Conservation (phyloP, 2,329 filamentous ascomycete species). For the Xylaria sp. region DNA sequence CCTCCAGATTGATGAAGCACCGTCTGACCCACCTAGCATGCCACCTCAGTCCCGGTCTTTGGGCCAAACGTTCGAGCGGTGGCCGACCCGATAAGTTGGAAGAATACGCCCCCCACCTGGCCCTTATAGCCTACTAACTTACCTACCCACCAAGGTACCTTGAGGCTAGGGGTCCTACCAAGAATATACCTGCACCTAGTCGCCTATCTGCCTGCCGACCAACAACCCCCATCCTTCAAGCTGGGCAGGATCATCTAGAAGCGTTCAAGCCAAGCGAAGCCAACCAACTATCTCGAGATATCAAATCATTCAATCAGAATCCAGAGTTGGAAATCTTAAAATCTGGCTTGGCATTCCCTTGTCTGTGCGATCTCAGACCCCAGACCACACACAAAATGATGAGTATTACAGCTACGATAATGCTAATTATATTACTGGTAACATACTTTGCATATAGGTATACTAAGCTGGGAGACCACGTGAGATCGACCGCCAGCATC, state of each 20-base stretch:
- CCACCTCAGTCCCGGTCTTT: neutral
- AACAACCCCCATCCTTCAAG: neutral
- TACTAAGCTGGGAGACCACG: neutral
- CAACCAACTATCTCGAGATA: neutral
- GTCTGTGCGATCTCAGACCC: neutral
- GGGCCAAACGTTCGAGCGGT: neutral
- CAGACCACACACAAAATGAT: neutral
- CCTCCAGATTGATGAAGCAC: neutral
- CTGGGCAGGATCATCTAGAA: neutral
- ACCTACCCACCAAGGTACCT: too few relatives aligned
- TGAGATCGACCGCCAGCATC: neutral
- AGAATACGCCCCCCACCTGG: neutral
- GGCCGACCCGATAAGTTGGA: neutral
- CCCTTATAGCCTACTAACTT: neutral
- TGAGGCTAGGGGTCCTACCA: too few relatives aligned
- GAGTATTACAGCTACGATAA: neutral
- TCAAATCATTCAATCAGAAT: too few relatives aligned
- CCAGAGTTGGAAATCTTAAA: too few relatives aligned
- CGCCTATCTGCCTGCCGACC: neutral
- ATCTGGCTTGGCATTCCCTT: neutral
- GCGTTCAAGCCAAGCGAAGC: neutral
- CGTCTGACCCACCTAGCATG: neutral
- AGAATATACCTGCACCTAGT: neutral
- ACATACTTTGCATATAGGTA: neutral
- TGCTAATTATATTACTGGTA: neutral